These are phyloP conservation scores for Plasmodium knowlesi DNA, from an alignment of 169 alveolate species.

Conservation along the genomic window DNA sequence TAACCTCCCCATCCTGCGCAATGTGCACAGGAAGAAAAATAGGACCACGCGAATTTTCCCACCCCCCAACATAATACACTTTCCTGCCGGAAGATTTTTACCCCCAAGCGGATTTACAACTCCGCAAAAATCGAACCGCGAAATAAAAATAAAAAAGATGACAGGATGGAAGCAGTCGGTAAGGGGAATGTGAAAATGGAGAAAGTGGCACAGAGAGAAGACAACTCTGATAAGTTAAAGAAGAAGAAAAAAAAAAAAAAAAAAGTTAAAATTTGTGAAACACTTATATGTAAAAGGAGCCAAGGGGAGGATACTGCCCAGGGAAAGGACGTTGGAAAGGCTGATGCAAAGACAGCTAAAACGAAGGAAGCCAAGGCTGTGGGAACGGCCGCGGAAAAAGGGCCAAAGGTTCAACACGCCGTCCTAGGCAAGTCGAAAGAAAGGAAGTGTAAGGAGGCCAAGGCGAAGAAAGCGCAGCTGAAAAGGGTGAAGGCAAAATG, in stretches of 20 bases:
- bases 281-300: background rate
- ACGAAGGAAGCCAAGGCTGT: background rate
- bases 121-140: background rate
- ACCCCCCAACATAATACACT: background rate
- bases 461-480: background rate
- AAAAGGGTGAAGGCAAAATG: background rate
- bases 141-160: background rate
- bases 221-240: background rate
- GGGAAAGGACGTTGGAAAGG: background rate
- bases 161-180: background rate
- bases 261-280: background rate
- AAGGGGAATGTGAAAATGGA: background rate
- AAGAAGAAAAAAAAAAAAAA: conserved; percentile 4
- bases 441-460: background rate
- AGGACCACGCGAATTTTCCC: background rate
- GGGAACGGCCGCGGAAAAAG: background rate
- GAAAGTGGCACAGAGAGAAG: background rate
- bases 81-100: background rate
- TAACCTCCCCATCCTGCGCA: background rate
- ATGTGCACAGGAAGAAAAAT: background rate
- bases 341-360: background rate
- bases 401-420: background rate
- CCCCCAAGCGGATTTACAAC: background rate
- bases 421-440: background rate
- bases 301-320: background rate